Conservation (phyloP, 345 rosid genomes). For the Eucalyptus microcorys region DNA sequence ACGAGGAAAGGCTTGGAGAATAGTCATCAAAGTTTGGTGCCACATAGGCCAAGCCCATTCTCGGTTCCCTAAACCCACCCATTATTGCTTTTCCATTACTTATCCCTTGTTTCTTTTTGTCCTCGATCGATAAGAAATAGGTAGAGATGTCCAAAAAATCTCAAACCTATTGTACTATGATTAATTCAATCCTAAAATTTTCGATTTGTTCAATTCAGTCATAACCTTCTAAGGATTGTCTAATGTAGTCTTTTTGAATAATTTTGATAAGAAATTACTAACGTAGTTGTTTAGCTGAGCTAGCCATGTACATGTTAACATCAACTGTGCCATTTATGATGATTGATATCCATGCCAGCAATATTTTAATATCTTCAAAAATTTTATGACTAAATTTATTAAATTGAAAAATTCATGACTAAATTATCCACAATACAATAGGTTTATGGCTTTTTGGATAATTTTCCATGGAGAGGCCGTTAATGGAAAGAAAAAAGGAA, state of each 20-base stretch:
- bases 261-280: not conserved
- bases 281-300: rapidly evolving
- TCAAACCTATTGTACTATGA: rapidly evolving
- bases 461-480: rapidly evolving
- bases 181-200: not conserved
- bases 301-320: not conserved
- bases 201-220: rapidly evolving
- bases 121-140: not conserved
- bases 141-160: not conserved
- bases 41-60: not conserved
- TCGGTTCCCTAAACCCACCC: not conserved
- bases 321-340: rapidly evolving
- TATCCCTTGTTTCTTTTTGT: not conserved
- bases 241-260: rapidly evolving
- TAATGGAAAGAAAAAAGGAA: not conserved
- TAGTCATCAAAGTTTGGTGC: not conserved
- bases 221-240: not conserved
- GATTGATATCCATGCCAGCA: rapidly evolving
- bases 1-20: not conserved
- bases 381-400: not conserved
- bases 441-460: not conserved
- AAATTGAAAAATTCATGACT: not conserved
- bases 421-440: not conserved
- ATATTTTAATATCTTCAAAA: not conserved
- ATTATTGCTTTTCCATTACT: not conserved